A percentile compares a stretch with the other conserved stretches of the same genome.
These are phyloP conservation scores for Colletotrichum tofieldiae DNA, from an alignment of 2,329 filamentous ascomycete species.

Conservation along the genomic window DNA sequence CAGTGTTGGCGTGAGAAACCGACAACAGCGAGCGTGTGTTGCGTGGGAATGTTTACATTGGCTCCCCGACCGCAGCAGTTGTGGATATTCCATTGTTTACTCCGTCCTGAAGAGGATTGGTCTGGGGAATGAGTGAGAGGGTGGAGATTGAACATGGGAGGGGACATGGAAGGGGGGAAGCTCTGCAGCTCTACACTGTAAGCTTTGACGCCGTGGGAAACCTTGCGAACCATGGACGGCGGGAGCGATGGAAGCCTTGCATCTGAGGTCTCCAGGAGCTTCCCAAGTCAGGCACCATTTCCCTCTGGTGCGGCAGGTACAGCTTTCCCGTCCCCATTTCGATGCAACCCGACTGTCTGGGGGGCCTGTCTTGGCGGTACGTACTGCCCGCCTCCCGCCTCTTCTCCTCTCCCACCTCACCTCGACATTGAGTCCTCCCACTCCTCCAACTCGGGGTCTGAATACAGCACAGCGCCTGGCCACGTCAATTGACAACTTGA, in stretches of 20 bases:
- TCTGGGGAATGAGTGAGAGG: not conserved
- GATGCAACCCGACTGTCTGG: constrained; percentile 12
- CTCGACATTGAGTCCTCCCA: not conserved
- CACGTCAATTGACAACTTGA: constrained; percentile 29
- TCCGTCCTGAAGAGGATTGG: constrained; percentile 35
- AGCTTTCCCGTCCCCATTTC: constrained; percentile 2
- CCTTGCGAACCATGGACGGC: constrained; percentile 18
- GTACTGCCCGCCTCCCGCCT: not conserved
- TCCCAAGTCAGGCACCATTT: constrained; percentile 25
- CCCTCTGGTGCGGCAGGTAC: constrained; percentile 24
- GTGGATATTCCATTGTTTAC: constrained; percentile 43
- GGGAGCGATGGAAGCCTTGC: constrained; percentile 27
- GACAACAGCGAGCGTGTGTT: constrained; percentile 19
- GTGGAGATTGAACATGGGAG: constrained; percentile 17
- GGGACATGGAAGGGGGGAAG: not conserved
- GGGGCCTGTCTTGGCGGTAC: not conserved
- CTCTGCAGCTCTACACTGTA: constrained; percentile 20
- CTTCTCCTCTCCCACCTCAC: not conserved
- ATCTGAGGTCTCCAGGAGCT: constrained; percentile 31
- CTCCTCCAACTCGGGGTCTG: too few relatives aligned
- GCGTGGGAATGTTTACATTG: constrained; percentile 41
- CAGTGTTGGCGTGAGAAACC: constrained; percentile 5
- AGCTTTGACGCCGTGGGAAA: constrained; percentile 24
- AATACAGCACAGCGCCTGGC: not conserved
- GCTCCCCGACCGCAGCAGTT: constrained; percentile 26